phyloP scores from a whole-genome alignment of 805 yeast species.

The Ogataea chonburiensis region DNA sequence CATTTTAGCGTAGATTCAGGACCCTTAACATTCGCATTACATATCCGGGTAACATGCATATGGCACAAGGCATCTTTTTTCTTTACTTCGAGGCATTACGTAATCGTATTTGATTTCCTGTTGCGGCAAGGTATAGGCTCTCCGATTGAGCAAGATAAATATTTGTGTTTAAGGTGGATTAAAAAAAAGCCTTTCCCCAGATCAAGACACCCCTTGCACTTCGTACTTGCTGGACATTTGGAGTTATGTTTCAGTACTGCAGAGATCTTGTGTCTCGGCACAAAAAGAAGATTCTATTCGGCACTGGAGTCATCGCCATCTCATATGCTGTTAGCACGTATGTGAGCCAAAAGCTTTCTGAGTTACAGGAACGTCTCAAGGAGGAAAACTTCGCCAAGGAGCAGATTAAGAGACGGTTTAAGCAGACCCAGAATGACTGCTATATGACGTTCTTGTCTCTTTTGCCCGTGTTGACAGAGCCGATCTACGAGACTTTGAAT shows the following conservation, averaged over 20 bases:
- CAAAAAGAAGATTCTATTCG: slow-evolving; percentile 41
- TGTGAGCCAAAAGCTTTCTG: slow-evolving; percentile 44
- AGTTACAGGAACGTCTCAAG: slow-evolving; percentile 49
- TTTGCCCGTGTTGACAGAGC: slow-evolving; percentile 70
- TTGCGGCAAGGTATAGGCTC: slow-evolving; percentile 23
- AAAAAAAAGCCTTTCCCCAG: slow-evolving; percentile 1
- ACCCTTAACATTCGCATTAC: too few relatives aligned
- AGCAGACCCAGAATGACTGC: slow-evolving; percentile 91
- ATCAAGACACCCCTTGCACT: neutral
- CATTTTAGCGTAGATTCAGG: too few relatives aligned
- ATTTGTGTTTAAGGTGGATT: slow-evolving; percentile 1
- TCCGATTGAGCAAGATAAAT: slow-evolving; percentile 9
- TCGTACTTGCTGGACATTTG: neutral
- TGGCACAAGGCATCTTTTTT: too few relatives aligned
- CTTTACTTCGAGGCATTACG: too few relatives aligned
- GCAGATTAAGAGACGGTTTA: slow-evolving; percentile 76
- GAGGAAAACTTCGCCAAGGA: slow-evolving; percentile 62
- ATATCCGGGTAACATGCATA: slow-evolving; percentile 11
- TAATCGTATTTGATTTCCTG: slow-evolving; percentile 12
- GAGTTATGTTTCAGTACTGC: slow-evolving; percentile 36
- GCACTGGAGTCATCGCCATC: slow-evolving; percentile 45
- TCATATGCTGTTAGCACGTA: slow-evolving; percentile 44
- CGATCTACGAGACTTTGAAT: slow-evolving; percentile 58
- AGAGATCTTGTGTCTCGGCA: slow-evolving; percentile 43
- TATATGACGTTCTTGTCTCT: slow-evolving; percentile 79